Conservation (phyloP, 2,329 filamentous ascomycete species). For the Cladophialophora carrionii region DNA sequence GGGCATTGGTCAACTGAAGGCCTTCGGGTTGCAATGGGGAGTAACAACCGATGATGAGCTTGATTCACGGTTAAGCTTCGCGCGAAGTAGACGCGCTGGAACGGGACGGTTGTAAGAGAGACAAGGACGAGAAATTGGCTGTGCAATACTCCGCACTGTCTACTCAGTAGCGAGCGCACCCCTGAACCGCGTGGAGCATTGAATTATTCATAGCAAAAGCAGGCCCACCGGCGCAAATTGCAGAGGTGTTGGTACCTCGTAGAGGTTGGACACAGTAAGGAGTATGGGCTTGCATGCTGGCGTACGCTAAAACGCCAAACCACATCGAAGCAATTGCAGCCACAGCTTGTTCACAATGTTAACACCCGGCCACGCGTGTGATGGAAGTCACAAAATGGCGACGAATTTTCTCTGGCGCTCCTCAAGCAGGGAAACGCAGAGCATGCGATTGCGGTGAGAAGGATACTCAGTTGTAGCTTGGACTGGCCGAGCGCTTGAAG, state of each 20-base stretch:
- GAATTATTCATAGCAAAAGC: background rate
- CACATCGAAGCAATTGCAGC: background rate
- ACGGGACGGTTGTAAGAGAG: background rate
- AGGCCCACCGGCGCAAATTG: background rate
- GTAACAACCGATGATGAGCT: background rate
- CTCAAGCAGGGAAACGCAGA: background rate
- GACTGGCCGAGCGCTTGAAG: background rate
- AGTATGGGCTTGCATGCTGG: background rate
- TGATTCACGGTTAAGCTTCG: background rate
- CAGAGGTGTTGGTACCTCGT: background rate
- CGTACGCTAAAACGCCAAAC: background rate
- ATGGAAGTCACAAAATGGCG: background rate
- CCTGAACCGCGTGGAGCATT: background rate
- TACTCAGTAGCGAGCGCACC: background rate
- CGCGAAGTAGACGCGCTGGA: background rate
- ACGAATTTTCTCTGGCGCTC: background rate
- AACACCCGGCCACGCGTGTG: background rate
- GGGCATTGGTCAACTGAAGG: background rate
- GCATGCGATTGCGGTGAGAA: background rate
- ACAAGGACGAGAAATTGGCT: slow-evolving; percentile 4
- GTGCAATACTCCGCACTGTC: too few species aligned
- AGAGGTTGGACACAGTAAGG: too few species aligned
- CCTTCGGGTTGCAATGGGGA: too few species aligned
- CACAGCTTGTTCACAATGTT: background rate
- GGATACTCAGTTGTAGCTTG: background rate